Conservation (phyloP, 169 alveolate genomes). For the Theileria sp. region DNA sequence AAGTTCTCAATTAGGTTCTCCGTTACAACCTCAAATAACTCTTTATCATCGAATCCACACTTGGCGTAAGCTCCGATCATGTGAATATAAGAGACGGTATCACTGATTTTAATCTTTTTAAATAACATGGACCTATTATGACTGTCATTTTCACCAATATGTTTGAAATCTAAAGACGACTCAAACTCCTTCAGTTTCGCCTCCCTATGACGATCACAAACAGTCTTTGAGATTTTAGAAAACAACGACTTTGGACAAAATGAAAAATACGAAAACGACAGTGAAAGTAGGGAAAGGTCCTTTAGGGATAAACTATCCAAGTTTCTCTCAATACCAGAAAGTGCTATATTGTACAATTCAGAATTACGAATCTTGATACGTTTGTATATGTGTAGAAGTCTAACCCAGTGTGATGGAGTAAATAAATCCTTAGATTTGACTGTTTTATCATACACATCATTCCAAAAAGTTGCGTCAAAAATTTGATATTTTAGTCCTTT, state of each 20-base stretch:
- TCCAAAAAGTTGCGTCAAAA: conserved; percentile 70
- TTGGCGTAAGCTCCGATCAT: conserved; percentile 70
- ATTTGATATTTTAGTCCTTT: conserved; percentile 67
- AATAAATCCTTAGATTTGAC: conserved; percentile 54
- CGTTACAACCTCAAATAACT: conserved; percentile 73
- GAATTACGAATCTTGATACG: conserved; percentile 69
- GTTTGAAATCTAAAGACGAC: conserved; percentile 9
- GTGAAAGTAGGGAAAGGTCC: conserved; percentile 68
- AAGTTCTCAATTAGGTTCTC: conserved; percentile 52
- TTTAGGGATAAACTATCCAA: conserved; percentile 59
- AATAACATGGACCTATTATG: conserved; percentile 24
- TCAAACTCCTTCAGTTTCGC: conserved; percentile 33
- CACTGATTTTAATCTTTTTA: conserved; percentile 16
- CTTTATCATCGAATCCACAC: conserved; percentile 63
- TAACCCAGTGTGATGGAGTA: conserved; percentile 69
- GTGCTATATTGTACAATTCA: conserved; percentile 63
- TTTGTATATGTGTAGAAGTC: conserved; percentile 69
- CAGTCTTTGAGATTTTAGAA: conserved; percentile 34
- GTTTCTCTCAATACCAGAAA: conserved; percentile 52
- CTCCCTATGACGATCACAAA: conserved; percentile 23
- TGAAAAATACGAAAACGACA: conserved; percentile 58
- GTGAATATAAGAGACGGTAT: conserved; percentile 72
- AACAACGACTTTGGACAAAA: conserved; percentile 40
- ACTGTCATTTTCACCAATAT: conserved; percentile 22
- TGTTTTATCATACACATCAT: conserved; percentile 57